phyloP scores from a whole-genome alignment of 805 yeast genomes.

The Kodamaea restingae region DNA sequence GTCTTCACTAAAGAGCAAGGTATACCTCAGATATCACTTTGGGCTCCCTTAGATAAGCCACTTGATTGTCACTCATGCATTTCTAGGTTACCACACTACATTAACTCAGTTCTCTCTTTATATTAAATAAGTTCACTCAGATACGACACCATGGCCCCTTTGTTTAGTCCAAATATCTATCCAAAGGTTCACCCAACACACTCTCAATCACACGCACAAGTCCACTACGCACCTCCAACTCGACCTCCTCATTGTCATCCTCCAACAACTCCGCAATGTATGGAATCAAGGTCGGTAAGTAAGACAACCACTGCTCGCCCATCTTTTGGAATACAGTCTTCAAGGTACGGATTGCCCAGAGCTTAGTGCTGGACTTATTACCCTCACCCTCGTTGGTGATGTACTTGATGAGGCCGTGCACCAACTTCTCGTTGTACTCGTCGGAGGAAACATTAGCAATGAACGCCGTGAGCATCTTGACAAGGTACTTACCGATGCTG shows the following conservation, averaged over 20 bases:
- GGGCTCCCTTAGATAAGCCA: too few relatives aligned
- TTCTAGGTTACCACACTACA: too few relatives aligned
- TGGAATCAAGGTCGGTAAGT: slow-evolving; percentile 93
- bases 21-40: too few relatives aligned
- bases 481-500: slow-evolving; percentile 72
- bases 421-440: slow-evolving; percentile 67
- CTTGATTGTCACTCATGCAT: too few relatives aligned
- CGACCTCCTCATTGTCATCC: slow-evolving; percentile 93
- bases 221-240: slow-evolving; percentile 84
- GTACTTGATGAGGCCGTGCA: slow-evolving; percentile 32
- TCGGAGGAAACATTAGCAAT: slow-evolving; percentile 65
- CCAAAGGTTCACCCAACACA: slow-evolving; percentile 92
- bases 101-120: too few relatives aligned
- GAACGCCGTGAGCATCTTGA: slow-evolving; percentile 72
- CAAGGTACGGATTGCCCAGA: slow-evolving; percentile 78
- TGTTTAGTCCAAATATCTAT: slow-evolving; percentile 60
- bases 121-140: too few relatives aligned
- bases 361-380: slow-evolving; percentile 64
- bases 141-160: too few relatives aligned
- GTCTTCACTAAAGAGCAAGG: too few relatives aligned
- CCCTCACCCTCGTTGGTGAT: slow-evolving; percentile 43
- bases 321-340: slow-evolving; percentile 82
- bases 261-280: slow-evolving; percentile 91
- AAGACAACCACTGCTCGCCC: slow-evolving; percentile 90
- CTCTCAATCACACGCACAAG: slow-evolving; percentile 87